Conservation (phyloP, 164 flowering plant genomes). For the Litsea cubeba region DNA sequence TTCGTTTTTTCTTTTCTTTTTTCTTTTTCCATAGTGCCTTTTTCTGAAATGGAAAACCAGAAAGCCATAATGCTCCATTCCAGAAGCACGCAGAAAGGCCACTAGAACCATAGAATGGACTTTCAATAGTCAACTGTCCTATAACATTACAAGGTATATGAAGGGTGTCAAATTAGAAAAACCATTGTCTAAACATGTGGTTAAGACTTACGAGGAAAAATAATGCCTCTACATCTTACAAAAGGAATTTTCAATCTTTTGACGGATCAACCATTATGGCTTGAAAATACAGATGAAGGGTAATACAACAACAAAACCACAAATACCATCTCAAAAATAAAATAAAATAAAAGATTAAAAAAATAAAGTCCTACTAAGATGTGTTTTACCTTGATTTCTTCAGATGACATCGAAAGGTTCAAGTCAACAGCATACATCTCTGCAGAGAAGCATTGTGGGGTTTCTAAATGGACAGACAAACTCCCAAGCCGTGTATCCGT, state of each 20-base stretch:
- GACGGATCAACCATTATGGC: background rate
- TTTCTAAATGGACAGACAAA: conserved; percentile 89
- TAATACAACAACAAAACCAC: background rate
- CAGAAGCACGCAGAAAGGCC: too few relatives aligned
- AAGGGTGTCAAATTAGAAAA: too few relatives aligned
- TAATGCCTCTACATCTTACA: background rate
- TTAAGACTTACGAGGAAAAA: too few relatives aligned
- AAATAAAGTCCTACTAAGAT: background rate
- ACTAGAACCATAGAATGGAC: too few relatives aligned
- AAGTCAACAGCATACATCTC: conserved; percentile 97
- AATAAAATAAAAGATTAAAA: background rate
- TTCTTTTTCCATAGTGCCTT: too few relatives aligned
- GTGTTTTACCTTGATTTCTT: conserved; percentile 81
- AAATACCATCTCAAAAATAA: too few relatives aligned
- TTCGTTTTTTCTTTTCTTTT: too few relatives aligned
- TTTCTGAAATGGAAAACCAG: too few relatives aligned
- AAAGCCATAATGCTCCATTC: too few relatives aligned
- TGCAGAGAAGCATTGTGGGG: conserved; percentile 97
- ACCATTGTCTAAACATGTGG: too few relatives aligned
- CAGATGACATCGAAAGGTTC: conserved; percentile 69
- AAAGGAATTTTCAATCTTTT: background rate
- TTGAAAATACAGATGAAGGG: background rate
- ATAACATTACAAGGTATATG: too few relatives aligned
- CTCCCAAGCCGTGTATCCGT: conserved; percentile 92
- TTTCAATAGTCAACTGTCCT: too few relatives aligned